These are phyloP conservation scores for Periconia macrospinosa DNA, from an alignment of 2,329 filamentous ascomycete species.

Conservation along the genomic window DNA sequence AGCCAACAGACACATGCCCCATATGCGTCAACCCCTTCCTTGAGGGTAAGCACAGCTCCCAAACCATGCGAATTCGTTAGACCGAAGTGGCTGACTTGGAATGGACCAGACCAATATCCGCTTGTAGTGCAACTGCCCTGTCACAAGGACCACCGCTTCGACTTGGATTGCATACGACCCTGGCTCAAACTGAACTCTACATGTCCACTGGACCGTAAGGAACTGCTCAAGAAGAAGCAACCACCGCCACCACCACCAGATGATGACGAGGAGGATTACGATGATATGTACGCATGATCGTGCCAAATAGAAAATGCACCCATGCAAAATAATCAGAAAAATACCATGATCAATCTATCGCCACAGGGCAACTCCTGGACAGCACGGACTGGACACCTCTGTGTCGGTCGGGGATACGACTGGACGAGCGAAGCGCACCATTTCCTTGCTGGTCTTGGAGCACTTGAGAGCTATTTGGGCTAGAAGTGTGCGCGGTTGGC, in stretches of 20 bases:
- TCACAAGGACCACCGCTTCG: constrained; percentile 63
- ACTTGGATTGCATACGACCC: constrained; percentile 66
- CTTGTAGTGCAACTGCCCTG: constrained; percentile 65
- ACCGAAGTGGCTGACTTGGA: constrained; percentile 19
- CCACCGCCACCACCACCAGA: constrained; percentile 48
- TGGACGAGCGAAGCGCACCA: too few species aligned
- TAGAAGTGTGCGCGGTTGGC: too few species aligned
- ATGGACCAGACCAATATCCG: constrained; percentile 57
- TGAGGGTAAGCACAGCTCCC: constrained; percentile 48
- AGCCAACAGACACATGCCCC: constrained; percentile 57
- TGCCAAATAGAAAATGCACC: neutral
- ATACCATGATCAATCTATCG: too few species aligned
- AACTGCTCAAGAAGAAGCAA: constrained; percentile 58
- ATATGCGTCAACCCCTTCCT: constrained; percentile 65
- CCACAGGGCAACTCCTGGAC: too few species aligned
- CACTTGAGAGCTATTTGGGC: too few species aligned
- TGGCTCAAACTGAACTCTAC: constrained; percentile 67
- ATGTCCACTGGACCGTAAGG: constrained; percentile 64
- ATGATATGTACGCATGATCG: constrained; percentile 53
- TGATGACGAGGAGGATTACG: constrained; percentile 55
- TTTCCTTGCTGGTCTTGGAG: too few species aligned
- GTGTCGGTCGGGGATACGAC: too few species aligned
- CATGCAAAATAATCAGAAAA: neutral
- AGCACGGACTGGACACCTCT: too few species aligned
- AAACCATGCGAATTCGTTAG: neutral